A percentile compares a stretch with the other conserved stretches of the same genome.
These are phyloP conservation scores for Ganoderma lucidum DNA, from an alignment of 1,284 basidiomycete genomes.

Conservation along the genomic window DNA sequence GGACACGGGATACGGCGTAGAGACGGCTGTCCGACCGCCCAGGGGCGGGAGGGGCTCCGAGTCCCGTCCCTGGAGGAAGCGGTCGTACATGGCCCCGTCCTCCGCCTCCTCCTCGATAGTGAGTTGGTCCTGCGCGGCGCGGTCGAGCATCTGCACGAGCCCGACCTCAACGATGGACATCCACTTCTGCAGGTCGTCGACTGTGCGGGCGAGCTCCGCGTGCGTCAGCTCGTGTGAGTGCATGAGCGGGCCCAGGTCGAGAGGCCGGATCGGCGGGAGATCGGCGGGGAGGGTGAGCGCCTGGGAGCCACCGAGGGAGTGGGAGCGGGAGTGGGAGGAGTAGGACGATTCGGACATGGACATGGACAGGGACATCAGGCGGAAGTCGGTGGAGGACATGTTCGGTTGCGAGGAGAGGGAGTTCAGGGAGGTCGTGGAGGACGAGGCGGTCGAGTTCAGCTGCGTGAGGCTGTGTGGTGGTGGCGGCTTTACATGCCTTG, in stretches of 20 bases:
- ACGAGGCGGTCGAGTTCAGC: constrained; percentile 39
- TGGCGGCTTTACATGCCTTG: constrained; percentile 43
- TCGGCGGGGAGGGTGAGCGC: constrained; percentile 28
- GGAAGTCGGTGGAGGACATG: constrained; percentile 35
- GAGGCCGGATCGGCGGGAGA: constrained; percentile 58
- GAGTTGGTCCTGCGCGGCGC: constrained; percentile 53
- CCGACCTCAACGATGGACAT: constrained; percentile 80
- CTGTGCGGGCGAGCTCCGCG: constrained; percentile 74
- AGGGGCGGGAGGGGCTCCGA: constrained; percentile 14
- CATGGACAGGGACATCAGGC: constrained; percentile 11
- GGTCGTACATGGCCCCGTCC: constrained; percentile 29
- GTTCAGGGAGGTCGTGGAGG: constrained; percentile 41
- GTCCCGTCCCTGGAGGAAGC: constrained; percentile 3
- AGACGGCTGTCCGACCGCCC: constrained; percentile 24
- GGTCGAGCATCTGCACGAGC: constrained; percentile 70
- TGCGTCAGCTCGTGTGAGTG: constrained; percentile 71
- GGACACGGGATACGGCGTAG: constrained; percentile 25
- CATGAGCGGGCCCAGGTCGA: constrained; percentile 75
- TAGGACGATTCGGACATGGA: constrained; percentile 33
- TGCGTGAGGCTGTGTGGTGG: constrained; percentile 48
- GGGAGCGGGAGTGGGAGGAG: constrained; percentile 36
- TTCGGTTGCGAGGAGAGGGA: constrained; percentile 40
- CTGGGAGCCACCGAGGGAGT: constrained; percentile 36
- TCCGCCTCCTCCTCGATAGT: constrained; percentile 55
- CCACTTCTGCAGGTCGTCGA: constrained; percentile 86